Conservation (phyloP, 306 rosid species). For the Fragaria vesca region DNA sequence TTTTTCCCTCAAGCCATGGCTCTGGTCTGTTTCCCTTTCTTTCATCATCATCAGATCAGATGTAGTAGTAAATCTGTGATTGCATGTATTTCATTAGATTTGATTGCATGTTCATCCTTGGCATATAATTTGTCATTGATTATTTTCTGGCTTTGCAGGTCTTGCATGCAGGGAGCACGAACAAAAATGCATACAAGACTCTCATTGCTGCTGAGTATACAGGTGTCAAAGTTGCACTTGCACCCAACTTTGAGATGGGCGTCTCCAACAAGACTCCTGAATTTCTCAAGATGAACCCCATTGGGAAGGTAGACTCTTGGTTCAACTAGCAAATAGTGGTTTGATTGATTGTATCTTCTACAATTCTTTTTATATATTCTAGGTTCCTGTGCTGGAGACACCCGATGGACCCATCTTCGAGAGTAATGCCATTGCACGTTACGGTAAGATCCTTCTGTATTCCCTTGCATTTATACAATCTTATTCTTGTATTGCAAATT, state of each 20-base stretch:
- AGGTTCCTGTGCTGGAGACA: slow-evolving; percentile 81
- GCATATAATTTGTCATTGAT: background rate
- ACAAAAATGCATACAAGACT: slow-evolving; percentile 61
- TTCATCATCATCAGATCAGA: background rate
- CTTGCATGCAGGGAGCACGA: slow-evolving; percentile 45
- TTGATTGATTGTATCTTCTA: background rate
- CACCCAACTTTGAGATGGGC: slow-evolving; percentile 58
- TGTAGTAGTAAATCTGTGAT: too few relatives aligned
- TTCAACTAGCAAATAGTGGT: background rate
- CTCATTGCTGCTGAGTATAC: slow-evolving; percentile 56
- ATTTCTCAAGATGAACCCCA: slow-evolving; percentile 76
- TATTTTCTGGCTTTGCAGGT: slow-evolving; percentile 36
- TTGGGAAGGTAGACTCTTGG: slow-evolving; percentile 57
- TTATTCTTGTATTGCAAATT: background rate
- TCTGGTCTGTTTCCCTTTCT: slow-evolving; percentile 48
- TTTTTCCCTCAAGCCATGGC: slow-evolving; percentile 66
- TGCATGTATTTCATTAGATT: too few relatives aligned
- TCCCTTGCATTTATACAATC: background rate
- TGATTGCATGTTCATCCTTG: too few relatives aligned
- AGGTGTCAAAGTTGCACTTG: slow-evolving; percentile 55
- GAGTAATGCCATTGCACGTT: slow-evolving; percentile 87
- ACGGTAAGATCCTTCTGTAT: slow-evolving; percentile 39
- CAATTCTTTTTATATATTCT: slow-evolving; percentile 4
- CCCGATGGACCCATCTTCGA: slow-evolving; percentile 74
- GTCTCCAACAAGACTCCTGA: slow-evolving; percentile 69